Conservation (phyloP, 805 yeast species). For the Candida argentea region DNA sequence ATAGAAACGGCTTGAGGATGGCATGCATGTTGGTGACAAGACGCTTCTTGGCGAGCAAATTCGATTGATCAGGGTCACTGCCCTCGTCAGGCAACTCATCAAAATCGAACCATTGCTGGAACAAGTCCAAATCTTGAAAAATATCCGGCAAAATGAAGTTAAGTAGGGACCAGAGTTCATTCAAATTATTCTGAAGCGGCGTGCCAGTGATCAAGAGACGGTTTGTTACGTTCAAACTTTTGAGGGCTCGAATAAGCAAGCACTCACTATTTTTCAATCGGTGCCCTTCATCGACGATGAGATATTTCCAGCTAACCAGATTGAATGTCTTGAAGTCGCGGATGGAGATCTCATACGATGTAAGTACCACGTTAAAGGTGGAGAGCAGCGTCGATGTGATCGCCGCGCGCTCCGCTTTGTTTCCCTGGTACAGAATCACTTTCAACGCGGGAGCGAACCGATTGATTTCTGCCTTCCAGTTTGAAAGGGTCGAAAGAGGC, state of each 20-base stretch:
- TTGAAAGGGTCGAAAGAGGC: constrained; percentile 76
- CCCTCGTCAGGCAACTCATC: constrained; percentile 31
- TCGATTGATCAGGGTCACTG: constrained; percentile 16
- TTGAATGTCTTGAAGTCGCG: constrained; percentile 52
- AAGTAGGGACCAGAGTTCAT: constrained; percentile 85
- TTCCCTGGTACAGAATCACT: constrained; percentile 56
- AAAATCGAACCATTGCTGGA: constrained; percentile 92
- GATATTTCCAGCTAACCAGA: constrained; percentile 59
- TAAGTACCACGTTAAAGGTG: constrained; percentile 47
- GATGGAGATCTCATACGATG: constrained; percentile 75
- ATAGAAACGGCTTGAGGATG: constrained; percentile 76
- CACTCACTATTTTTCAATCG: constrained; percentile 80
- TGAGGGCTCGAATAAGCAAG: constrained; percentile 60
- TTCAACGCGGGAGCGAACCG: constrained; percentile 65
- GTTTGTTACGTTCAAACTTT: constrained; percentile 56
- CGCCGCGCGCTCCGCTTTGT: constrained; percentile 42
- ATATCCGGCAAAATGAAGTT: constrained; percentile 91
- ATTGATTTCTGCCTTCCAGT: constrained; percentile 70
- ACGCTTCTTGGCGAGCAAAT: constrained; percentile 34
- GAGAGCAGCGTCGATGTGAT: constrained; percentile 21
- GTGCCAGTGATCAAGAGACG: constrained; percentile 88
- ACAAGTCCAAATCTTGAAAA: constrained; percentile 79
- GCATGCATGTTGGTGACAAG: constrained; percentile 74
- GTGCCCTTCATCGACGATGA: constrained; percentile 95
- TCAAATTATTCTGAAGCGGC: constrained; percentile 83